phyloP scores from a whole-genome alignment of 2,329 filamentous ascomycete genomes.

The Xylariaceae sp. region DNA sequence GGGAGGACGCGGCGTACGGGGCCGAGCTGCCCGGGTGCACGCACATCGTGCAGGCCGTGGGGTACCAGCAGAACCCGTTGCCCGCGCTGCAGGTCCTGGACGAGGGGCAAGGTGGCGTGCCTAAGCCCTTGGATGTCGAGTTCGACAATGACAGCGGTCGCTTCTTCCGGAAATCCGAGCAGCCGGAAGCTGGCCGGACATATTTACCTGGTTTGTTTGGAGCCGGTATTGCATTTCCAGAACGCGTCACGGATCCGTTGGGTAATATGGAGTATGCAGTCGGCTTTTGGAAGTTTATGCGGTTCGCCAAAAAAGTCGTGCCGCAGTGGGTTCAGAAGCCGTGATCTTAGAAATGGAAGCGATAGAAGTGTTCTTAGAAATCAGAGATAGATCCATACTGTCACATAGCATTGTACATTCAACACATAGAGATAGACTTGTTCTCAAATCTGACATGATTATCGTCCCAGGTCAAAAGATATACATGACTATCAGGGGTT shows the following conservation, averaged over 20 bases:
- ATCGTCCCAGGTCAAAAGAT: too few species aligned
- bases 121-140: conserved; percentile 12
- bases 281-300: conserved; percentile 64
- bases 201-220: conserved; percentile 51
- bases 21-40: conserved; percentile 45
- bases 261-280: conserved; percentile 60
- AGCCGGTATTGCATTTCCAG: conserved; percentile 61
- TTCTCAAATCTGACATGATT: too few species aligned
- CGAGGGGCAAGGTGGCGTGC: conserved; percentile 26
- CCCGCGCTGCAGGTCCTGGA: conserved; percentile 35
- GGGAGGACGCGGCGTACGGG: conserved; percentile 40
- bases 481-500: too few species aligned
- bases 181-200: conserved; percentile 23
- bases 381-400: too few species aligned
- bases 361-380: too few species aligned
- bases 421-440: too few species aligned
- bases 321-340: conserved; percentile 40
- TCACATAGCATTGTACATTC: too few species aligned
- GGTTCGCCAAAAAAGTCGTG: conserved; percentile 50
- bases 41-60: conserved; percentile 55
- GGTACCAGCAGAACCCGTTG: conserved; percentile 47
- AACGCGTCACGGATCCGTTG: conserved; percentile 54
- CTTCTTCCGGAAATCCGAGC: conserved; percentile 38
- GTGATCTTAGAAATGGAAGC: conserved; percentile 1
- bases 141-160: conserved; percentile 35